Evolutionary conservation across 495 filamentous ascomycete species (phyloP).

Genomic region (Cercophora newfieldiana): DNA sequence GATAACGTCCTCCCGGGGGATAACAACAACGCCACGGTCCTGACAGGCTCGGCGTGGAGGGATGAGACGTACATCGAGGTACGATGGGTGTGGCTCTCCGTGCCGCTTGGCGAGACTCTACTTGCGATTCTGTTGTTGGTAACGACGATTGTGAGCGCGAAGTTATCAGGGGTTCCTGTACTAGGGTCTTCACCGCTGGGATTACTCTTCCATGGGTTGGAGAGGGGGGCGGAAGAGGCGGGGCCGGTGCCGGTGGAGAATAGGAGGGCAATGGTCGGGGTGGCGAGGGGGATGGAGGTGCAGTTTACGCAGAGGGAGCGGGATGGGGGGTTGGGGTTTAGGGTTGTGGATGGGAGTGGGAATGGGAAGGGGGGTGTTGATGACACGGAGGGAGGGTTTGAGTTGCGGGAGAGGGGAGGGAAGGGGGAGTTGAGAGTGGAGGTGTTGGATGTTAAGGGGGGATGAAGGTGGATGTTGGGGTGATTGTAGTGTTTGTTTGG

Average conservation of each 20-base stretch:
- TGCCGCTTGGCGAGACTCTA: constrained; percentile 14
- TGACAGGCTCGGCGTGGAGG: constrained; percentile 11
- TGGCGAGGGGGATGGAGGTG: constrained; percentile 7
- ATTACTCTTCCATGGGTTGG: constrained; percentile 7
- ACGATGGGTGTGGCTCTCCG: constrained; percentile 19
- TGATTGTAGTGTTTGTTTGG: too few relatives aligned
- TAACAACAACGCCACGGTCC: constrained; percentile 6
- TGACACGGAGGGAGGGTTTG: background rate
- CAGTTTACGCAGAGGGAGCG: background rate
- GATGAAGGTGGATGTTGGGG: background rate
- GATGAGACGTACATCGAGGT: constrained; percentile 19
- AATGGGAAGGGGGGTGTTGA: background rate
- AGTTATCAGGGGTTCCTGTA: background rate
- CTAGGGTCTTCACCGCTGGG: background rate
- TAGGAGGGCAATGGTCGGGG: background rate
- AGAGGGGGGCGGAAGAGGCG: background rate
- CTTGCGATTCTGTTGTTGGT: constrained; percentile 8
- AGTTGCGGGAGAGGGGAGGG: background rate
- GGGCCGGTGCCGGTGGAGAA: background rate
- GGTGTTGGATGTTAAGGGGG: background rate
- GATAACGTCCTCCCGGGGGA: constrained; percentile 8
- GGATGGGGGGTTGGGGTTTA: constrained; percentile 5
- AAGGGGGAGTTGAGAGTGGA: background rate
- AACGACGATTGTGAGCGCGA: background rate
- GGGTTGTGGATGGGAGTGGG: background rate